Base-by-base conservation (phyloP, 1,284 basidiomycete species). In the Ceratobasidium theobromae region DNA sequence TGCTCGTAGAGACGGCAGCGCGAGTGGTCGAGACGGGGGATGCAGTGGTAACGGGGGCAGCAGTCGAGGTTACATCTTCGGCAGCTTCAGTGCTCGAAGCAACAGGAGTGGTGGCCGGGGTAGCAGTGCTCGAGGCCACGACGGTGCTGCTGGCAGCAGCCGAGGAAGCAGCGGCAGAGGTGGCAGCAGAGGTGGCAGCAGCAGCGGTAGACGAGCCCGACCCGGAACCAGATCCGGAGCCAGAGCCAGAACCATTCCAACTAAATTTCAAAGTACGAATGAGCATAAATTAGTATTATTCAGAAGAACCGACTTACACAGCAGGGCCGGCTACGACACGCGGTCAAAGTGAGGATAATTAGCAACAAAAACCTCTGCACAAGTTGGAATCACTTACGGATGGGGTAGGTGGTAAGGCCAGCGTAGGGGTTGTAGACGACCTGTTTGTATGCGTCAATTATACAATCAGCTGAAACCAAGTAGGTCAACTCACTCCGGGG, bases 351-450 rank as follows among this genome's bases (percentile, higher is more conserved):
- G 16, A 16, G 8, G 8, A 38, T 6, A 38, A 38, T 6, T 38
- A 6, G 35, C 16, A 6, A 8, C 6, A 38, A 16, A 38, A 38
- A 38, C 16, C n/a, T n/a, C n/a, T n/a, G n/a, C n/a, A n/a, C n/a
- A n/a, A n/a, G n/a, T n/a, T n/a, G n/a, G n/a, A n/a, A 38, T 38
- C 6, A 38, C 35, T 38, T 16, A 38, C 35, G 72, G 45, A 72
- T 72, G 21, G 68, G 68, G 35, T 72, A 72, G 23, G 68, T 40
- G 53, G 60, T 65, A 23, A 57, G 53, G 35, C 51, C 43, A 54
- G 46, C 74, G 69, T 82, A 80, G 28, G 76, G 74, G 70, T 81
- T 77, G 67, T 71, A 81, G 1, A 77, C 75, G 32, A 76, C n/a
- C n/a, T n/a, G n/a, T n/a, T n/a, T n/a, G n/a, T n/a, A n/a, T n/a